A percentile compares a stretch with the other conserved stretches of the same genome.
phyloP scores from a whole-genome alignment of 2,329 filamentous ascomycete genomes.

The Aspergillus pseudonomiae region DNA sequence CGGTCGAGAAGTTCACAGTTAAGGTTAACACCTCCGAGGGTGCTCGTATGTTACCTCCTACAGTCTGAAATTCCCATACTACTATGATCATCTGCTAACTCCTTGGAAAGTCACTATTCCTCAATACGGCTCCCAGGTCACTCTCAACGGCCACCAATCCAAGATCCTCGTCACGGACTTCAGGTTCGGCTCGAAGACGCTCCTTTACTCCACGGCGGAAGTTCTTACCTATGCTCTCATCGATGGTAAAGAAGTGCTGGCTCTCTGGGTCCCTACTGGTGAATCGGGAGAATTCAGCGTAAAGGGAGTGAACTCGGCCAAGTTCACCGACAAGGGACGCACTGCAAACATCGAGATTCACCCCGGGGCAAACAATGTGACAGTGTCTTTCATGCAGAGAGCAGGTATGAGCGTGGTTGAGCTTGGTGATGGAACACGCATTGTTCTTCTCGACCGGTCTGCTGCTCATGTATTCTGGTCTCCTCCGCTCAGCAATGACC shows the following conservation, averaged over 20 bases:
- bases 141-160: slow-evolving; percentile 63
- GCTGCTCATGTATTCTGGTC: slow-evolving; percentile 62
- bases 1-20: slow-evolving; percentile 58
- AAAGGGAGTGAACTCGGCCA: slow-evolving; percentile 42
- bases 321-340: slow-evolving; percentile 42
- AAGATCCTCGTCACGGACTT: slow-evolving; percentile 67
- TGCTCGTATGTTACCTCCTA: slow-evolving; percentile 17
- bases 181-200: slow-evolving; percentile 52
- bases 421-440: slow-evolving; percentile 51
- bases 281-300: slow-evolving; percentile 60
- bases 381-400: slow-evolving; percentile 54
- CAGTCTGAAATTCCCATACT: background rate
- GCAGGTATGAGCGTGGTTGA: slow-evolving; percentile 53
- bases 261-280: slow-evolving; percentile 58
- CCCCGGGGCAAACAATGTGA: slow-evolving; percentile 44
- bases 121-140: slow-evolving; percentile 46
- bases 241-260: slow-evolving; percentile 51
- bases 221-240: slow-evolving; percentile 56
- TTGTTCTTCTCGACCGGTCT: slow-evolving; percentile 58
- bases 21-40: slow-evolving; percentile 60
- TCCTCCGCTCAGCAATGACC: slow-evolving; percentile 53
- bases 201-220: slow-evolving; percentile 61
- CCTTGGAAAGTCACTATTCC: slow-evolving; percentile 53
- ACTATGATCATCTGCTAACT: background rate
- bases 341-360: slow-evolving; percentile 49